phyloP scores from a whole-genome alignment of 352 stramenopile genomes.

The Halophytophthora polymorphica region DNA sequence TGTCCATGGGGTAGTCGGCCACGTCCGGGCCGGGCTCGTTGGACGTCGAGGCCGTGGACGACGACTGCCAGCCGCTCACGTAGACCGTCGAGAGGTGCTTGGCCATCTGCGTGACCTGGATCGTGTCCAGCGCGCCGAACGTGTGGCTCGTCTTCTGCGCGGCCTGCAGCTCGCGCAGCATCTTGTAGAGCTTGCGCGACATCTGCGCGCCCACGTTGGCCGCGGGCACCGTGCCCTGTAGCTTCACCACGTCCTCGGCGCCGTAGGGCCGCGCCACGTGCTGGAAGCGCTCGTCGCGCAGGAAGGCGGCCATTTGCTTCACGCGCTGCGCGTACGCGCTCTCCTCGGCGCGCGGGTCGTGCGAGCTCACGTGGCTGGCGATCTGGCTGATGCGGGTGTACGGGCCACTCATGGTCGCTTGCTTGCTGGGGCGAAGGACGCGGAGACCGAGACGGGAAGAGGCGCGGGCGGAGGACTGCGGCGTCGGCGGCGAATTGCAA shows the following conservation, averaged over 20 bases:
- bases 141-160: conserved; percentile 83
- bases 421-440: neutral
- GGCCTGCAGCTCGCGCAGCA: conserved; percentile 79
- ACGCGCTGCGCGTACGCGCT: conserved; percentile 57
- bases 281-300: conserved; percentile 72
- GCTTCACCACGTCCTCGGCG: conserved; percentile 84
- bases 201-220: conserved; percentile 46
- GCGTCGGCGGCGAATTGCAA: conserved; percentile 40
- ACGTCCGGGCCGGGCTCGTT: conserved; percentile 97
- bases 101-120: conserved; percentile 95
- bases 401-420: conserved; percentile 49
- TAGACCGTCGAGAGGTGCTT: conserved; percentile 95
- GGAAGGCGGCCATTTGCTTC: conserved; percentile 70
- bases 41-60: conserved; percentile 90
- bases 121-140: conserved; percentile 90
- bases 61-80: conserved; percentile 97
- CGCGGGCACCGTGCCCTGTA: conserved; percentile 69
- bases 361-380: conserved; percentile 59
- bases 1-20: conserved; percentile 98
- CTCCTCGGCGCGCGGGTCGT: conserved; percentile 60
- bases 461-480: conserved; percentile 10
- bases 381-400: conserved; percentile 71
- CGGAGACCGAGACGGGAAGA: neutral
- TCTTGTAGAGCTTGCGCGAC: conserved; percentile 86
- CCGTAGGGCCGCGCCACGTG: conserved; percentile 77